phyloP scores from a whole-genome alignment of 2,329 filamentous ascomycete genomes.

The Penicillium janthinellum region DNA sequence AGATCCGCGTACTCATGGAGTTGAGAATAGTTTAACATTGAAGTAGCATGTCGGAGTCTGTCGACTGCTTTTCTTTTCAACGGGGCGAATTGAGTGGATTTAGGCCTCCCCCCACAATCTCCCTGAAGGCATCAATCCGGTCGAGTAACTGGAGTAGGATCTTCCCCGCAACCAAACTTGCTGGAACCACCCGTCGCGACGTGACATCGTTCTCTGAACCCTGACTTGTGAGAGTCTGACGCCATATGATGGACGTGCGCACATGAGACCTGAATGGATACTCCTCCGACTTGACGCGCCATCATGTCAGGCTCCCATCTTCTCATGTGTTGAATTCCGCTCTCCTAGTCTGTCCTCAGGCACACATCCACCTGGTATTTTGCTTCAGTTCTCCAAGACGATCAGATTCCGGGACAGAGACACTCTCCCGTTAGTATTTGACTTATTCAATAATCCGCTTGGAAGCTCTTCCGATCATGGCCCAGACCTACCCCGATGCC shows the following conservation, averaged over 20 bases:
- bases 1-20: no score
- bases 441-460: not conserved
- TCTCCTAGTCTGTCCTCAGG: not conserved
- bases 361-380: not conserved
- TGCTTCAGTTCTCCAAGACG: not conserved
- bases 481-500: not conserved
- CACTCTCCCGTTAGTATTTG: no score
- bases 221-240: not conserved
- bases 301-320: not conserved
- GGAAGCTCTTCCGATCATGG: not conserved
- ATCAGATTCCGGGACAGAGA: not conserved
- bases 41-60: not conserved
- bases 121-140: no score
- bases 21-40: not conserved
- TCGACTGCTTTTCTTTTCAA: not conserved
- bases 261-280: not conserved
- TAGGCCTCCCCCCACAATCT: not conserved
- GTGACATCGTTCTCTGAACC: not conserved
- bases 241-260: not conserved
- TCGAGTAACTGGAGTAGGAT: not conserved
- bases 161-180: not conserved
- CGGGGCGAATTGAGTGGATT: not conserved
- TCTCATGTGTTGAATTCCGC: not conserved
- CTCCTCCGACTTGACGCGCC: not conserved
- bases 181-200: not conserved